Percentiles rank a stretch among this genome's conserved stretches.
These are phyloP conservation scores for Taphrina deformans DNA, from an alignment of 1,139 yeast species.

Conservation along the genomic window DNA sequence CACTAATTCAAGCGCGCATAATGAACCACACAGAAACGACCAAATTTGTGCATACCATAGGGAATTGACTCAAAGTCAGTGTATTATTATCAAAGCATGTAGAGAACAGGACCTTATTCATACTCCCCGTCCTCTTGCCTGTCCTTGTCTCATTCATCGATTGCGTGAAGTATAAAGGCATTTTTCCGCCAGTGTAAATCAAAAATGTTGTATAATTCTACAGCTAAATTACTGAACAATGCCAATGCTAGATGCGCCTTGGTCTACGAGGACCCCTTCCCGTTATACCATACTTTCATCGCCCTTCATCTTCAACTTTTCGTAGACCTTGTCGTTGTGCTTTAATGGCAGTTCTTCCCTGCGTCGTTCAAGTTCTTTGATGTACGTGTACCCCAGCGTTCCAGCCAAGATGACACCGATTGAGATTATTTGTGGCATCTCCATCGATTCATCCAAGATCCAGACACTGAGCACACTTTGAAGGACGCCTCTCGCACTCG, in stretches of 20 bases:
- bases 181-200: too few species aligned
- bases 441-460: conserved; percentile 27
- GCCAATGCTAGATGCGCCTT: neutral
- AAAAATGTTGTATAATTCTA: neutral
- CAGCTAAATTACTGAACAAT: neutral
- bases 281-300: conserved; percentile 9
- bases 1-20: neutral
- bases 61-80: conserved; percentile 6
- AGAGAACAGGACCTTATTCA: neutral
- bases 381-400: conserved; percentile 25
- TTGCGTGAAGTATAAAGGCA: too few species aligned
- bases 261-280: neutral
- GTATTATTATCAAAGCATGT: conserved; percentile 15
- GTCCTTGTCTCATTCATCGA: too few species aligned
- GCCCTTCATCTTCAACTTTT: neutral
- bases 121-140: neutral
- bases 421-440: conserved; percentile 25
- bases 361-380: conserved; percentile 21
- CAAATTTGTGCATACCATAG: conserved; percentile 3
- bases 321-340: neutral
- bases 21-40: conserved; percentile 10
- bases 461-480: conserved; percentile 33
- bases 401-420: conserved; percentile 33
- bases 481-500: conserved; percentile 34
- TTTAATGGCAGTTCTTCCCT: neutral